Percentiles rank a stretch among this genome's conserved stretches.
These are phyloP conservation scores for Pyricularia pennisetigena DNA, from an alignment of 2,329 filamentous ascomycete genomes.

Conservation along the genomic window DNA sequence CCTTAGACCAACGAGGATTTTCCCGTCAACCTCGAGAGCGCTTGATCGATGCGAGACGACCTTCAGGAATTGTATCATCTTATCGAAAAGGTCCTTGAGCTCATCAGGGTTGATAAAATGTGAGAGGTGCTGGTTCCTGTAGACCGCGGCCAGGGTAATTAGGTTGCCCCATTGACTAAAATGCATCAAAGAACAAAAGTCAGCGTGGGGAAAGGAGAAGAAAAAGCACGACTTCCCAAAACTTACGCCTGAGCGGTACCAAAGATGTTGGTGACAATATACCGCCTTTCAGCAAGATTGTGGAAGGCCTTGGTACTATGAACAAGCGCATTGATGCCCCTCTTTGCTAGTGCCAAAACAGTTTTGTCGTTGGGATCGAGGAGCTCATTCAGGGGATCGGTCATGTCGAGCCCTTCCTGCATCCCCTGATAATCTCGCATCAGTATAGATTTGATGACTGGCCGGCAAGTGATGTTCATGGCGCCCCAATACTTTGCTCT, in stretches of 20 bases:
- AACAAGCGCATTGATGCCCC: conserved; percentile 65
- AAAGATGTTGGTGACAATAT: conserved; percentile 91
- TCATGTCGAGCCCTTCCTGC: conserved; percentile 14
- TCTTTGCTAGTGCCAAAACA: conserved; percentile 44
- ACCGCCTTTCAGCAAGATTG: conserved; percentile 49
- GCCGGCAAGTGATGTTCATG: conserved; percentile 78
- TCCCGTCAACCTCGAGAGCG: conserved; percentile 62
- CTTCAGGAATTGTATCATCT: conserved; percentile 68
- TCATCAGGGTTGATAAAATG: conserved; percentile 44
- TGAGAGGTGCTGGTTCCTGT: conserved; percentile 53
- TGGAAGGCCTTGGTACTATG: conserved; percentile 79
- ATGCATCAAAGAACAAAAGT: conserved; percentile 10
- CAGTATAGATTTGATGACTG: conserved; percentile 54
- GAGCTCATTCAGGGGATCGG: conserved; percentile 1
- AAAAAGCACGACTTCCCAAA: too few relatives aligned
- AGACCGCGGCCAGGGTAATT: conserved; percentile 77
- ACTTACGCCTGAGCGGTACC: conserved; percentile 62
- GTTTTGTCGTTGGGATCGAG: conserved; percentile 14
- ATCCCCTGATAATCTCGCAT: conserved; percentile 9
- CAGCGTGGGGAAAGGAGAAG: background rate
- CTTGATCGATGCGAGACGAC: conserved; percentile 64
- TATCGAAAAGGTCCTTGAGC: conserved; percentile 52
- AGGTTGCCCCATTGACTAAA: conserved; percentile 92
- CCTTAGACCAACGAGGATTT: conserved; percentile 55
- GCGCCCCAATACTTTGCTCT: conserved; percentile 94